Conservation (phyloP, 2,329 filamentous ascomycete genomes). For the Alternaria panax region DNA sequence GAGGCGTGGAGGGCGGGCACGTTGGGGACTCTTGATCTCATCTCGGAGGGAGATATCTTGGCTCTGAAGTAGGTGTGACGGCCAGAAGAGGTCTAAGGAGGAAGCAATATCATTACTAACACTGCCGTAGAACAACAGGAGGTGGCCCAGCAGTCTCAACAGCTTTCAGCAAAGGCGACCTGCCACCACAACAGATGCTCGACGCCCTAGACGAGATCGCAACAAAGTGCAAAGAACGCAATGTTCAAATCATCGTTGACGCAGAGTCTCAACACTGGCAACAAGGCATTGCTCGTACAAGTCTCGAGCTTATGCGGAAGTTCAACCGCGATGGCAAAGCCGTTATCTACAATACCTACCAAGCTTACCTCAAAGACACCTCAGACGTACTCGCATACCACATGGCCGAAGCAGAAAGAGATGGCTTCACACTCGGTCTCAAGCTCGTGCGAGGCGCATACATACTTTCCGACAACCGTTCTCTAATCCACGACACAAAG, state of each 20-base stretch:
- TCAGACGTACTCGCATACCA: conserved; percentile 54
- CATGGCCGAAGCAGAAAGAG: conserved; percentile 55
- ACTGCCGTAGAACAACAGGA: conserved; percentile 51
- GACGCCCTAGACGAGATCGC: conserved; percentile 54
- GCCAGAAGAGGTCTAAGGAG: not conserved
- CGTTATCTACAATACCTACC: conserved; percentile 75
- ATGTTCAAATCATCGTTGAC: conserved; percentile 56
- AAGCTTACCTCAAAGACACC: conserved; percentile 63
- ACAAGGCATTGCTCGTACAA: conserved; percentile 63
- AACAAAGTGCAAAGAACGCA: conserved; percentile 49
- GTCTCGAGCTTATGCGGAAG: conserved; percentile 58
- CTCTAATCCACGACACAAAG: conserved; percentile 63
- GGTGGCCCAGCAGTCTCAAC: conserved; percentile 52
- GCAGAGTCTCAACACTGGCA: conserved; percentile 59
- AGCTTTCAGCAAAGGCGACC: conserved; percentile 47
- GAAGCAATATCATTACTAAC: conserved; percentile 16
- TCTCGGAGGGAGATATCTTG: conserved; percentile 41
- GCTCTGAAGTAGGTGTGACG: conserved; percentile 37
- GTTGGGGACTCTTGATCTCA: conserved; percentile 39
- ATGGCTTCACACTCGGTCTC: conserved; percentile 62
- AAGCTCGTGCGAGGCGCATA: conserved; percentile 68
- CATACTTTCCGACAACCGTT: conserved; percentile 58
- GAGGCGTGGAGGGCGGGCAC: conserved; percentile 44
- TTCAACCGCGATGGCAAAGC: conserved; percentile 54
- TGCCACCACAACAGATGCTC: conserved; percentile 53